A percentile compares a stretch with the other conserved stretches of the same genome.
phyloP scores from a whole-genome alignment of 352 stramenopile species.

The Detonula confervacea region DNA sequence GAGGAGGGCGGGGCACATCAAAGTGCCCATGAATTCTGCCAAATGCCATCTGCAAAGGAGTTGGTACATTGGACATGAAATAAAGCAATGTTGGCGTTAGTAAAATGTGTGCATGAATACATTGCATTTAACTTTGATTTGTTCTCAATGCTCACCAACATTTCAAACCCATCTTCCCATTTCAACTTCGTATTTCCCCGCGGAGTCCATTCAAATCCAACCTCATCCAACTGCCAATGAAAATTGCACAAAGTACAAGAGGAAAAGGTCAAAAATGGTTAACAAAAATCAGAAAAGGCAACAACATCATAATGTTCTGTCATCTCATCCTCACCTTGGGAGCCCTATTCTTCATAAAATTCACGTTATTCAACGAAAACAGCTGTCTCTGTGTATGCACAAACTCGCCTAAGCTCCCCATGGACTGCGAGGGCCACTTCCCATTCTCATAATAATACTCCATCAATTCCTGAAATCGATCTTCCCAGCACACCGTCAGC shows the following conservation, averaged over 20 bases:
- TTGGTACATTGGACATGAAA: not conserved
- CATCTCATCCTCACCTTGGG: not conserved
- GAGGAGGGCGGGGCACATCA: not conserved
- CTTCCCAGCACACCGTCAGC: conserved; percentile 2
- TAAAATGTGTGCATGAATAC: not conserved
- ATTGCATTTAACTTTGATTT: too few relatives aligned
- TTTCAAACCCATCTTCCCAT: conserved; percentile 10
- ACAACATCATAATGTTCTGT: not conserved
- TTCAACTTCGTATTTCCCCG: conserved; percentile 17
- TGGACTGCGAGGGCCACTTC: conserved; percentile 12
- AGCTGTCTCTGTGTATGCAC: conserved; percentile 4
- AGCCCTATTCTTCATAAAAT: conserved; percentile 10
- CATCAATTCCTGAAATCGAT: conserved; percentile 1
- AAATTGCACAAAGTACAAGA: not conserved
- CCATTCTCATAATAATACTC: not conserved
- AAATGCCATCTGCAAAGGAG: not conserved
- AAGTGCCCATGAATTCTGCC: conserved; percentile 7
- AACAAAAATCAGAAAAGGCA: not conserved
- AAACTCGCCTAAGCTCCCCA: not conserved
- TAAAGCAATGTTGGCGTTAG: not conserved
- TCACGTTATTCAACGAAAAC: not conserved
- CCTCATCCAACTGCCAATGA: conserved; percentile 6
- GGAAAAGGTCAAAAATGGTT: not conserved
- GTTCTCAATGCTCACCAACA: not conserved
- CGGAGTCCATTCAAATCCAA: conserved; percentile 24